Evolutionary conservation across 805 yeast species (phyloP).

Genomic region (Candida morakotiae): DNA sequence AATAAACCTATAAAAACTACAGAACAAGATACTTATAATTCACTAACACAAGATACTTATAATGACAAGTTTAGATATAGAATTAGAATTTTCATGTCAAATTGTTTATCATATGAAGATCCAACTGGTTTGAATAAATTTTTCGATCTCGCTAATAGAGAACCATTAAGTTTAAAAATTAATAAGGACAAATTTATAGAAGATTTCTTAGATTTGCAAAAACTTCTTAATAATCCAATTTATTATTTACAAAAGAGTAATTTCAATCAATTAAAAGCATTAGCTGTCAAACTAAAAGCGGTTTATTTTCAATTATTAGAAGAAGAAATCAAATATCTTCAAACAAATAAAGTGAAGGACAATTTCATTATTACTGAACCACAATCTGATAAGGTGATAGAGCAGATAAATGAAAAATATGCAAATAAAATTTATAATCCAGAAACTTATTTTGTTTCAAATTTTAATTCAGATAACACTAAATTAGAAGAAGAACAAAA

Average conservation of each 20-base stretch:
- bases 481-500: constrained; percentile 16
- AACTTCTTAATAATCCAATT: constrained; percentile 34
- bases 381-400: constrained; percentile 12
- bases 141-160: constrained; percentile 27
- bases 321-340: constrained; percentile 23
- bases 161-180: constrained; percentile 17
- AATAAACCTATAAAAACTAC: constrained; percentile 2
- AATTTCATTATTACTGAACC: constrained; percentile 12
- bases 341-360: constrained; percentile 15
- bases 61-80: constrained; percentile 35
- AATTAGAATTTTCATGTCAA: constrained; percentile 30
- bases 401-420: constrained; percentile 17
- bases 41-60: constrained; percentile 34
- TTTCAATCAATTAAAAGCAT: constrained; percentile 15
- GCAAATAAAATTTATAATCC: constrained; percentile 24
- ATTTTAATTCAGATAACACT: constrained; percentile 18
- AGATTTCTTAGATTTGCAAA: constrained; percentile 28
- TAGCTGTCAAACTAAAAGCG: constrained; percentile 21
- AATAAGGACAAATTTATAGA: constrained; percentile 23
- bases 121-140: constrained; percentile 43
- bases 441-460: constrained; percentile 32
- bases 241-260: constrained; percentile 19
- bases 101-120: constrained; percentile 34
- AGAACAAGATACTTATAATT: constrained; percentile 18
- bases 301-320: constrained; percentile 25